Base-by-base conservation (phyloP, 2,329 filamentous ascomycete genomes). In the Colletotrichum godetiae region DNA sequence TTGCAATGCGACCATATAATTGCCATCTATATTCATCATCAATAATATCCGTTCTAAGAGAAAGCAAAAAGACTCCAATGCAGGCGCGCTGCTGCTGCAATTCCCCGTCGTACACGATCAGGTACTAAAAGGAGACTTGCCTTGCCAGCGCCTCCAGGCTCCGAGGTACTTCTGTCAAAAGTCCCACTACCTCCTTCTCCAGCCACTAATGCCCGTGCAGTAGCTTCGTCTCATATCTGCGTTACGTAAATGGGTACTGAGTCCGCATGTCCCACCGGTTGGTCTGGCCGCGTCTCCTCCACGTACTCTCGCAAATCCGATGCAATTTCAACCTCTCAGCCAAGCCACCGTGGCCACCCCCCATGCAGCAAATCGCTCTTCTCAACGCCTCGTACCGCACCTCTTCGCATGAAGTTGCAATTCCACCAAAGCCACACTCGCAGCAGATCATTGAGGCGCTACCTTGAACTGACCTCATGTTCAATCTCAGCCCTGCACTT, bases 371-470 rank as follows among this genome's bases (percentile, higher is more conserved):
- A 66, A 59, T 56, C 59, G n/a, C 53, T 42, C 13, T 6, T 42
- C 37, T 42, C 37, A 8, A 49, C 31, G 31, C 24, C 67, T 24
- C 61, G 46, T 42, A 59, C 57, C 67, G 65, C 42, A 35, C 71
- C 27, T 35, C 42, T 52, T 57, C 62, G 72, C 72, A 74, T 74
- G 68, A 72, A 74, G 19, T 70, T 24, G 71, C 61, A 73, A 73
- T 74, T 72, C 68, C 33, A 62, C 62, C 33, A 68, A 72, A 74
- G 68, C 68, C 68, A 74, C 68, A 71, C 72, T 65, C 29, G 58
- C 68, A 71, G 72, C 55, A 72, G 72, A 62, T 58, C 57, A 74
- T 72, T 72, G 72, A 74, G 72, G 68, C 72, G 67, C 59, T 68
- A 37, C 58, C 67, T 66, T 65, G 56, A 61, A 49, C 29, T 61